A percentile compares a stretch with the other conserved stretches of the same genome.
Conservation (phyloP, 2,329 filamentous ascomycete genomes). For the Dactylellina drechsleri region DNA sequence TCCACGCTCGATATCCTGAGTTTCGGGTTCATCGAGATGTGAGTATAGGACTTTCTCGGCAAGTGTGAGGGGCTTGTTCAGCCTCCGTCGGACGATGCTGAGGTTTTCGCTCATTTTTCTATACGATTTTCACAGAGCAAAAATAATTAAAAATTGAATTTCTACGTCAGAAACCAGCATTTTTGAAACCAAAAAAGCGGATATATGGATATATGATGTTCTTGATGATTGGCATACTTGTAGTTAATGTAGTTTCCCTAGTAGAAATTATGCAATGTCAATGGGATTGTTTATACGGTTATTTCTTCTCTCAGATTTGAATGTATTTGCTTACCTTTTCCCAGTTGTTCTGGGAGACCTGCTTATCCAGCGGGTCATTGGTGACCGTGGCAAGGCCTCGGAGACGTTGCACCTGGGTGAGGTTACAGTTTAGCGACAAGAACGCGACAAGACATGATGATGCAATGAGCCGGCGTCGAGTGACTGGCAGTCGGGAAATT, state of each 20-base stretch:
- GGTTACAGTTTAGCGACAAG: conserved; percentile 27
- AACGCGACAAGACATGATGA: background rate
- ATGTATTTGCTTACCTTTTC: conserved; percentile 71
- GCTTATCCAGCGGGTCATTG: conserved; percentile 87
- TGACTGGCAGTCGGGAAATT: background rate
- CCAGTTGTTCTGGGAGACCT: conserved; percentile 98
- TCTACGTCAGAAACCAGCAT: conserved; percentile 56
- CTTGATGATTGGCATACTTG: conserved; percentile 63
- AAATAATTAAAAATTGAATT: too few species aligned
- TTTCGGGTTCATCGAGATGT: conserved; percentile 95
- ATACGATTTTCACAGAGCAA: conserved; percentile 54
- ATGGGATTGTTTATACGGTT: conserved; percentile 10
- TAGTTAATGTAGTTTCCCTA: conserved; percentile 97
- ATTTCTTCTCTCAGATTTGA: background rate
- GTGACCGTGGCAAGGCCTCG: conserved; percentile 78
- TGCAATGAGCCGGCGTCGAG: conserved; percentile 4
- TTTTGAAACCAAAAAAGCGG: conserved; percentile 45
- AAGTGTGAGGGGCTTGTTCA: conserved; percentile 92
- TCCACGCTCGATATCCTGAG: conserved; percentile 95
- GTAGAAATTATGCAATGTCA: conserved; percentile 57
- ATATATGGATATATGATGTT: conserved; percentile 4
- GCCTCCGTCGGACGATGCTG: conserved; percentile 82
- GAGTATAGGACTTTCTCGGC: conserved; percentile 99
- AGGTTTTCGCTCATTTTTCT: conserved; percentile 99
- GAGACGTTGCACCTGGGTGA: conserved; percentile 55